Conservation (phyloP, 2,329 filamentous ascomycete genomes). For the Cladorrhinum sp. region DNA sequence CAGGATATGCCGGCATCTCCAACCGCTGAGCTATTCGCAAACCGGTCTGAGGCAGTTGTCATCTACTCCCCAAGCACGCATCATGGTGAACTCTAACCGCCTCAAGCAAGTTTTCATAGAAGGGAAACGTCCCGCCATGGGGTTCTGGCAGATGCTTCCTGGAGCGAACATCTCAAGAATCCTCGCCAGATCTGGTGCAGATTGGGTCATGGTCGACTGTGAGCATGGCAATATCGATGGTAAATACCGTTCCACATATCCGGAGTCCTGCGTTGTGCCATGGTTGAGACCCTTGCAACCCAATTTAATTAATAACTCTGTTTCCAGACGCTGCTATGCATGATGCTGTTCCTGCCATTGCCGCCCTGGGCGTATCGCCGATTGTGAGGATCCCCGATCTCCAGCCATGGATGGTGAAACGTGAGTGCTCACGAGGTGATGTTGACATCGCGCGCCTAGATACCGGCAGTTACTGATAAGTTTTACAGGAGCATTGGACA, state of each 20-base stretch:
- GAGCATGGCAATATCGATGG: conserved; percentile 57
- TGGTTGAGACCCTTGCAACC: neutral
- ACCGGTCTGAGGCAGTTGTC: neutral
- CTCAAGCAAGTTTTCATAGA: conserved; percentile 49
- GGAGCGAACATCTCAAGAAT: conserved; percentile 57
- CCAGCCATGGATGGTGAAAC: conserved; percentile 55
- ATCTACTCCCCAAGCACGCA: neutral
- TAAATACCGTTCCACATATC: conserved; percentile 24
- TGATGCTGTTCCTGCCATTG: conserved; percentile 55
- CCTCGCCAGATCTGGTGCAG: conserved; percentile 60
- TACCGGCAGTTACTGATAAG: conserved; percentile 23
- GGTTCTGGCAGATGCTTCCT: conserved; percentile 63
- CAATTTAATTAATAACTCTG: conserved; percentile 7
- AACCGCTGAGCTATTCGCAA: neutral
- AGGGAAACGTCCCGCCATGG: conserved; percentile 48
- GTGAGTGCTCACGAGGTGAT: conserved; percentile 35
- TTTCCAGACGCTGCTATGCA: conserved; percentile 52
- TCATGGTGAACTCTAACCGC: conserved; percentile 46
- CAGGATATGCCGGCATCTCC: neutral
- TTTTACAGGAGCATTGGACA: conserved; percentile 51
- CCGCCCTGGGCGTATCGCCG: conserved; percentile 52
- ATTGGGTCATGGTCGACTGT: conserved; percentile 64
- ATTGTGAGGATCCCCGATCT: conserved; percentile 57
- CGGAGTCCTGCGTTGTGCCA: neutral
- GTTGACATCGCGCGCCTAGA: neutral